A percentile compares a stretch with the other conserved stretches of the same genome.
phyloP scores from a whole-genome alignment of 208 protist genomes.

The Blastocrithidia nonstop region DNA sequence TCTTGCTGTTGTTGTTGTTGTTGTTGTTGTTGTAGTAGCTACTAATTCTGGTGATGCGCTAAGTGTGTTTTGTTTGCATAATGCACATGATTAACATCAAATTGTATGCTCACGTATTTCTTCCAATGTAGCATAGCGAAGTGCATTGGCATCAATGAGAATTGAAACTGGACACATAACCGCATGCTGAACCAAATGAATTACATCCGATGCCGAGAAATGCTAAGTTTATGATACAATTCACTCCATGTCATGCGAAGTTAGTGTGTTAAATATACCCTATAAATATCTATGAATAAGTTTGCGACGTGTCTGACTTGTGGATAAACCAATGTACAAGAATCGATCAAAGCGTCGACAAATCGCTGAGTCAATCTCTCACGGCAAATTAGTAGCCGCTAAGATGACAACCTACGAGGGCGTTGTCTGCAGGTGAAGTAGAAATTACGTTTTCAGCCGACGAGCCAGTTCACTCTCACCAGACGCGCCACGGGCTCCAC shows the following conservation, averaged over 20 bases:
- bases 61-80: too few relatives aligned
- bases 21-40: too few relatives aligned
- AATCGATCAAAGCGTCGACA: conserved; percentile 79
- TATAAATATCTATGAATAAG: conserved; percentile 18
- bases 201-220: conserved; percentile 89
- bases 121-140: conserved; percentile 9
- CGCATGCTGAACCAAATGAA: conserved; percentile 77
- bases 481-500: conserved; percentile 39
- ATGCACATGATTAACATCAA: too few relatives aligned
- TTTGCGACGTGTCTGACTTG: conserved; percentile 8
- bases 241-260: conserved; percentile 13
- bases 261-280: conserved; percentile 20
- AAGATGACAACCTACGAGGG: conserved; percentile 50
- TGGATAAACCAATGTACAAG: conserved; percentile 74
- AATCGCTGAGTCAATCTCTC: conserved; percentile 81
- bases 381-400: conserved; percentile 86
- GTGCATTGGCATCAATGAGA: conserved; percentile 59
- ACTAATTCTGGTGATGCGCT: too few relatives aligned
- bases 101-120: too few relatives aligned
- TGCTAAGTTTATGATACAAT: conserved; percentile 34
- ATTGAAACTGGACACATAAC: conserved; percentile 86
- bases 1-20: too few relatives aligned
- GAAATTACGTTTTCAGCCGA: conserved; percentile 98
- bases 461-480: conserved; percentile 81
- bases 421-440: conserved; percentile 87